A percentile compares a stretch with the other conserved stretches of the same genome.
Conservation (phyloP, 345 rosid species). For the Boechera retrofracta region DNA sequence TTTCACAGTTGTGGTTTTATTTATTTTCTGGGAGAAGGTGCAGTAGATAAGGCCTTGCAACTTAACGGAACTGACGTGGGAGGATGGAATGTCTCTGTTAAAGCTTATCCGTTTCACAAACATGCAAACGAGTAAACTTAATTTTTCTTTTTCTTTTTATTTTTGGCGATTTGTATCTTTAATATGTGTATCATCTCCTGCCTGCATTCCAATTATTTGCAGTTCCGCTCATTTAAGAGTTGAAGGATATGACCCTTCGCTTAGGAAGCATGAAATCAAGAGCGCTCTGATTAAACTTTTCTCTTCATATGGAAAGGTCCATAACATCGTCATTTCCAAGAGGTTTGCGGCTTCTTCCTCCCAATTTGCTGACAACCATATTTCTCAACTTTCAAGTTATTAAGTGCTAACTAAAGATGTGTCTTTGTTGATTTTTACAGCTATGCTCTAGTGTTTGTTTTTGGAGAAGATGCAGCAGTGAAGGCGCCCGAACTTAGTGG, state of each 20-base stretch:
- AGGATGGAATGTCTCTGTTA: neutral
- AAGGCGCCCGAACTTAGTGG: neutral
- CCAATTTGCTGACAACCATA: neutral
- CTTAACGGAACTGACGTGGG: neutral
- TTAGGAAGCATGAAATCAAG: neutral
- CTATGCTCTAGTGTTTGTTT: neutral
- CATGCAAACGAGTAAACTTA: neutral
- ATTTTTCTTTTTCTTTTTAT: neutral
- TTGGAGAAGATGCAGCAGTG: neutral
- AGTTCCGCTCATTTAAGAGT: neutral
- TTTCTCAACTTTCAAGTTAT: neutral
- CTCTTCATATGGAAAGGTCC: neutral
- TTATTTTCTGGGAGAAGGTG: neutral
- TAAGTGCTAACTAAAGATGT: slow-evolving; percentile 3
- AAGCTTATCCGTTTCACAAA: neutral
- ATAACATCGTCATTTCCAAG: accelerated
- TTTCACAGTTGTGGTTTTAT: neutral
- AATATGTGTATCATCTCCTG: neutral
- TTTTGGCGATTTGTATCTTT: neutral
- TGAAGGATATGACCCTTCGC: slow-evolving; percentile 10
- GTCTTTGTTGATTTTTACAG: neutral
- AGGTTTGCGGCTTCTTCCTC: neutral
- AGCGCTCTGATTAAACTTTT: neutral
- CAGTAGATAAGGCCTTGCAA: slow-evolving; percentile 1
- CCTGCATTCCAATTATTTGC: no score